A percentile compares a stretch with the other conserved stretches of the same genome.
phyloP scores from a whole-genome alignment of 495 filamentous ascomycete genomes.

The Apodospora peruviana region DNA sequence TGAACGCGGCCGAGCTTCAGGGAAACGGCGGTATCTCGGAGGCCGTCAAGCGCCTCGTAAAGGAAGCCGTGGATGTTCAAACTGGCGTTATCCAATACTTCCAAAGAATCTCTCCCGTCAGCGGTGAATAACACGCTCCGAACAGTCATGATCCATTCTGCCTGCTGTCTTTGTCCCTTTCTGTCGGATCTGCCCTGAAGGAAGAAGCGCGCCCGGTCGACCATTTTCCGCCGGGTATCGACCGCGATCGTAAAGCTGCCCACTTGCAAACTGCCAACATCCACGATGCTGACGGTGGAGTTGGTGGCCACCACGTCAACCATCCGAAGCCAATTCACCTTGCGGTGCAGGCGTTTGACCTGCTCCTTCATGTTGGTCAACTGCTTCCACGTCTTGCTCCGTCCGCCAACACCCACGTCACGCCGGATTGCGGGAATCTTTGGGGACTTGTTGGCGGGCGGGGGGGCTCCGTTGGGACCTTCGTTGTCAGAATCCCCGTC shows the following conservation, averaged over 20 bases:
- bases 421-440: conserved; percentile 16
- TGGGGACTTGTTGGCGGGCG: conserved; percentile 16
- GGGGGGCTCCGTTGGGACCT: conserved; percentile 14
- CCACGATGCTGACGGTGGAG: conserved; percentile 64
- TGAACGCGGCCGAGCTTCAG: conserved; percentile 87
- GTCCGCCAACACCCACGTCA: conserved; percentile 22
- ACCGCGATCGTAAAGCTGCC: conserved; percentile 80
- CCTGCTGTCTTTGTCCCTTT: conserved; percentile 68
- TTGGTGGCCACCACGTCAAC: conserved; percentile 86
- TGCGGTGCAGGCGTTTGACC: conserved; percentile 78
- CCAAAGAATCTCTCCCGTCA: conserved; percentile 77
- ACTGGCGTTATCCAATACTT: conserved; percentile 81
- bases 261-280: conserved; percentile 78
- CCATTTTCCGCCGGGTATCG: conserved; percentile 85
- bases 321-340: conserved; percentile 82
- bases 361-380: conserved; percentile 73
- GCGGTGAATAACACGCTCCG: conserved; percentile 84
- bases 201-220: conserved; percentile 86
- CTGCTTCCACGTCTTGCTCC: conserved; percentile 73
- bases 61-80: conserved; percentile 89
- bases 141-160: conserved; percentile 87
- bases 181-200: conserved; percentile 66
- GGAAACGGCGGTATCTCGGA: conserved; percentile 83
- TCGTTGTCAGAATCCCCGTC: conserved; percentile 20
- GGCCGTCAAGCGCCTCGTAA: conserved; percentile 80